These are phyloP conservation scores for Beauveria asiatica DNA, from an alignment of 2,329 filamentous ascomycete species.

Conservation along the genomic window DNA sequence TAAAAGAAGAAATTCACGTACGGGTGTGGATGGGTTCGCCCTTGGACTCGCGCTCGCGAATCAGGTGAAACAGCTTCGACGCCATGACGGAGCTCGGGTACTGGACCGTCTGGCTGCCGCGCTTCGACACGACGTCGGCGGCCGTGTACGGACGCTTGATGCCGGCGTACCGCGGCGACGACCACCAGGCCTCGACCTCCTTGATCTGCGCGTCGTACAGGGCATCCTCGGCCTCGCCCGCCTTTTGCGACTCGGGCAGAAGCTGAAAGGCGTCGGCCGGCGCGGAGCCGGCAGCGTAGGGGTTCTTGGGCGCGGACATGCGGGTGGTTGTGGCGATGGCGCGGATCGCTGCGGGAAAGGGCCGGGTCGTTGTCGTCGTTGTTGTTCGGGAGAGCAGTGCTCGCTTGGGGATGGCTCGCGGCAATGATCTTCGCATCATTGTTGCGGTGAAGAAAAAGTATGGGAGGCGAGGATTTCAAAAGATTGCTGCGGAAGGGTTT, in stretches of 20 bases:
- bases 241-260: slow-evolving; percentile 67
- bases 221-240: slow-evolving; percentile 72
- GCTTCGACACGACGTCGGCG: slow-evolving; percentile 86
- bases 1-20: slow-evolving; percentile 35
- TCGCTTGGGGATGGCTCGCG: slow-evolving; percentile 7
- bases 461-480: too few relatives aligned
- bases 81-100: slow-evolving; percentile 95
- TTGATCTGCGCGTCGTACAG: slow-evolving; percentile 77
- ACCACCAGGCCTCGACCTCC: slow-evolving; percentile 88
- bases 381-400: slow-evolving; percentile 1
- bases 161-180: slow-evolving; percentile 70
- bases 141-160: slow-evolving; percentile 90
- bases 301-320: slow-evolving; percentile 25
- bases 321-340: slow-evolving; percentile 24
- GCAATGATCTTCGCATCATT: slow-evolving; percentile 10
- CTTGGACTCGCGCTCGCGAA: slow-evolving; percentile 67
- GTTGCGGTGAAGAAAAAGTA: neutral
- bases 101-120: slow-evolving; percentile 75
- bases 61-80: slow-evolving; percentile 82
- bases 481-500: neutral
- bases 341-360: slow-evolving; percentile 17
- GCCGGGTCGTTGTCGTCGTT: neutral
- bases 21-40: slow-evolving; percentile 90
- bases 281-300: slow-evolving; percentile 21
- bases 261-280: slow-evolving; percentile 78